These are phyloP conservation scores for Candida dajiaensis DNA, from an alignment of 805 yeast genomes.

Conservation along the genomic window DNA sequence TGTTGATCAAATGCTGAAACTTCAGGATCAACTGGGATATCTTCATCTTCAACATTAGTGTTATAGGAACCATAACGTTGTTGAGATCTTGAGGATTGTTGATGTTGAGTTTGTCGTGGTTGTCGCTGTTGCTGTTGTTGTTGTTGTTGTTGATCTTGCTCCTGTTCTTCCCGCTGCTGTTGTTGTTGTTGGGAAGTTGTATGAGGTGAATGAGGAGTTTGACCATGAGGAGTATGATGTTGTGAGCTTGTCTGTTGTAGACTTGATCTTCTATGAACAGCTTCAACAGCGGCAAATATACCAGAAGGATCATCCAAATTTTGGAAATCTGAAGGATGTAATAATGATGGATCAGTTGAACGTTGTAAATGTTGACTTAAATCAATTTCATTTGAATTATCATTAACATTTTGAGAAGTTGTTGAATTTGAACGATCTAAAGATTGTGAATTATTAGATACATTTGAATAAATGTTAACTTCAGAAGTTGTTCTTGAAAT, in stretches of 20 bases:
- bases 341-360: conserved; percentile 12
- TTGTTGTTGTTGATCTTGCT: conserved; percentile 2
- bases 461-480: neutral
- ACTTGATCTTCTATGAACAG: conserved; percentile 33
- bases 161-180: conserved; percentile 15
- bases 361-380: conserved; percentile 9
- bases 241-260: neutral
- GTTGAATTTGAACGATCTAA: neutral
- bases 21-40: conserved; percentile 54
- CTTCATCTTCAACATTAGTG: conserved; percentile 18
- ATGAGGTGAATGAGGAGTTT: neutral
- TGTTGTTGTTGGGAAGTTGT: neutral
- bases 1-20: conserved; percentile 41
- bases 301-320: conserved; percentile 22
- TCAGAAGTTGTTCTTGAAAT: neutral
- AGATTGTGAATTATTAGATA: neutral
- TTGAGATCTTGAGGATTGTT: neutral
- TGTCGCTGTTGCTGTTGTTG: conserved; percentile 14
- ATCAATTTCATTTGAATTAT: conserved; percentile 8
- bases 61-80: conserved; percentile 1
- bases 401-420: neutral
- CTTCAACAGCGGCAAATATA: conserved; percentile 52
- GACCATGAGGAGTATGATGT: conserved; percentile 7
- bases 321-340: conserved; percentile 17
- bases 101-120: conserved; percentile 13